Evolutionary conservation across 2,329 filamentous ascomycete species (phyloP).

Genomic region (Zymoseptoria brevis): DNA sequence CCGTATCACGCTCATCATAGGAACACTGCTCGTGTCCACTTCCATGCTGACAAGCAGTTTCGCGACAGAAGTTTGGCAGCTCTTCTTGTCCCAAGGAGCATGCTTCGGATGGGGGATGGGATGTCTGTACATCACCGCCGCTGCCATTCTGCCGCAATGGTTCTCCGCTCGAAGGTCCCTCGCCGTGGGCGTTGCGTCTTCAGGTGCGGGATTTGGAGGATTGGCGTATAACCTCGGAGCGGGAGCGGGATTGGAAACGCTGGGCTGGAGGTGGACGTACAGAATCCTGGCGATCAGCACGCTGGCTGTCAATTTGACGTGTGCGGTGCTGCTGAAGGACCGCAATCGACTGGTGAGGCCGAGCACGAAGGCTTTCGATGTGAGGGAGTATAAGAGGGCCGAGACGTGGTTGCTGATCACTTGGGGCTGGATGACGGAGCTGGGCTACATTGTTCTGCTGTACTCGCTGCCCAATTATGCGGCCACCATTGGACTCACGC

Average conservation of each 20-base stretch:
- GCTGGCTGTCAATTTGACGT: constrained; percentile 54
- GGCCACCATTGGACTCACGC: constrained; percentile 14
- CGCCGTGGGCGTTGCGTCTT: constrained; percentile 57
- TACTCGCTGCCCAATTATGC: constrained; percentile 23
- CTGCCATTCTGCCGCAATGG: constrained; percentile 62
- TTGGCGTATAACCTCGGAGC: constrained; percentile 58
- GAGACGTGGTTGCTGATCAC: constrained; percentile 16
- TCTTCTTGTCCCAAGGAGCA: constrained; percentile 64
- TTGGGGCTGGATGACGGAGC: constrained; percentile 20
- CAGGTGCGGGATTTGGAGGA: constrained; percentile 65
- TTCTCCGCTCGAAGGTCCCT: constrained; percentile 60
- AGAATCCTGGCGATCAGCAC: constrained; percentile 54
- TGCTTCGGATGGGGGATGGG: constrained; percentile 68
- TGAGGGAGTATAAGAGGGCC: constrained; percentile 12
- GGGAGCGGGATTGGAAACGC: constrained; percentile 55
- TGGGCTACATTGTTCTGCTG: constrained; percentile 19
- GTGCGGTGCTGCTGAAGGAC: constrained; percentile 56
- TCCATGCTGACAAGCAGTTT: constrained; percentile 64
- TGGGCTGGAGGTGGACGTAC: constrained; percentile 42
- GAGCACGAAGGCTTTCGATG: constrained; percentile 11
- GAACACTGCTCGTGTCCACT: constrained; percentile 53
- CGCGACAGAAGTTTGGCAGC: constrained; percentile 60
- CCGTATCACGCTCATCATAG: constrained; percentile 54
- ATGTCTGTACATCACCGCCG: constrained; percentile 60
- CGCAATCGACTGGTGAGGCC: constrained; percentile 24